A percentile compares a stretch with the other conserved stretches of the same genome.
Conservation (phyloP, 305 asterid species). For the Fraxinus velutina region DNA sequence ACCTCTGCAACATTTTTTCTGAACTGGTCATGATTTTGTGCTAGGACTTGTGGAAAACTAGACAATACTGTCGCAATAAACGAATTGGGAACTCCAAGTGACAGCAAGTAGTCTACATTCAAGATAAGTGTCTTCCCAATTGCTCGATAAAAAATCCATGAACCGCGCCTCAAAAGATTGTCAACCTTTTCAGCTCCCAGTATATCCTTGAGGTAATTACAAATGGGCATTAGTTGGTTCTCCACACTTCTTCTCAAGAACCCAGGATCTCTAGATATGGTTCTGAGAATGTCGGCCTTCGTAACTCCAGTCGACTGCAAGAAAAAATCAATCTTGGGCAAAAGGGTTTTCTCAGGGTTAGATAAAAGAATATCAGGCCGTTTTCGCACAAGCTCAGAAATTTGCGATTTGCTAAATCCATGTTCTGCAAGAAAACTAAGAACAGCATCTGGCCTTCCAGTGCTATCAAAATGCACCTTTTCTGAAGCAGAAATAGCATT, state of each 20-base stretch:
- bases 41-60: neutral
- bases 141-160: neutral
- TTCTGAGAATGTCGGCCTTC: neutral
- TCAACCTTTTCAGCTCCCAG: constrained; percentile 11
- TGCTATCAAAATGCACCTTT: constrained; percentile 14
- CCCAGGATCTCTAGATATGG: neutral
- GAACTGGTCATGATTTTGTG: neutral
- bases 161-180: neutral
- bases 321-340: constrained; percentile 27
- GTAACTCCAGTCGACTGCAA: constrained; percentile 19
- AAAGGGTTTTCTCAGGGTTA: constrained; percentile 18
- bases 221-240: constrained; percentile 16
- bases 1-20: constrained; percentile 18
- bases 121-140: neutral
- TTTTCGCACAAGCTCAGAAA: constrained; percentile 8
- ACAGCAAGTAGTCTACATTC: constrained; percentile 8
- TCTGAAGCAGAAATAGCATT: constrained; percentile 10
- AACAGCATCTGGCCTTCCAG: constrained; percentile 22
- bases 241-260: constrained; percentile 23
- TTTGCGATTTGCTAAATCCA: constrained; percentile 22
- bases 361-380: neutral
- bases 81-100: constrained; percentile 15
- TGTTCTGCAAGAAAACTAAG: constrained; percentile 13
- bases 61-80: constrained; percentile 1
- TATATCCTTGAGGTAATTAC: constrained; percentile 9